phyloP scores from a whole-genome alignment of 805 yeast genomes.

The Ogataea paradorogensis region DNA sequence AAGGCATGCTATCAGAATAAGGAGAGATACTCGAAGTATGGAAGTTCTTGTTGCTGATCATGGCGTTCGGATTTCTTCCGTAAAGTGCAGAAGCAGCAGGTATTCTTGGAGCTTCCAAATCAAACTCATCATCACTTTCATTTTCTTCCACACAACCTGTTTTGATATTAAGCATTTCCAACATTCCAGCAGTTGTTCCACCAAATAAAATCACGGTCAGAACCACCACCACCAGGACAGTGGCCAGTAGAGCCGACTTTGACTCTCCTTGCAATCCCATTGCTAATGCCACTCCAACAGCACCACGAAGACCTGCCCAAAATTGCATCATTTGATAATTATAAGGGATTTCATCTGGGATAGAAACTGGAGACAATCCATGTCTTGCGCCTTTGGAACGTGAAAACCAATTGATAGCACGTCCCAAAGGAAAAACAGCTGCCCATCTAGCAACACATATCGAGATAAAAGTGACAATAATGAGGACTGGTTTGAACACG shows the following conservation, averaged over 20 bases:
- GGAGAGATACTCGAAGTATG: slow-evolving; percentile 19
- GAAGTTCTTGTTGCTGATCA: slow-evolving; percentile 19
- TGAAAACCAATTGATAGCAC: slow-evolving; percentile 75
- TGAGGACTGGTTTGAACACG: slow-evolving; percentile 89
- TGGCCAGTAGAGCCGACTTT: slow-evolving; percentile 83
- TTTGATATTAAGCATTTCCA: slow-evolving; percentile 88
- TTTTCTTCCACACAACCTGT: slow-evolving; percentile 85
- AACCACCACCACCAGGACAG: slow-evolving; percentile 94
- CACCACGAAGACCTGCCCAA: slow-evolving; percentile 99
- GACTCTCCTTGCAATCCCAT: slow-evolving; percentile 96
- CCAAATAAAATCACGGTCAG: slow-evolving; percentile 95
- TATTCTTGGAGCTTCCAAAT: slow-evolving; percentile 66
- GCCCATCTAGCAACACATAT: slow-evolving; percentile 96
- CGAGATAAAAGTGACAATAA: slow-evolving; percentile 83
- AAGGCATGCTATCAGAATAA: slow-evolving; percentile 23
- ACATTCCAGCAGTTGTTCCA: slow-evolving; percentile 98
- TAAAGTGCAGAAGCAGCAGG: slow-evolving; percentile 21
- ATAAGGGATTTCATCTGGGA: slow-evolving; percentile 88
- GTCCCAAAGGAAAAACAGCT: slow-evolving; percentile 92
- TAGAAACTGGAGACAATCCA: slow-evolving; percentile 36
- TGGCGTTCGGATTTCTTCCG: slow-evolving; percentile 10
- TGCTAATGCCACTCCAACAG: slow-evolving; percentile 98
- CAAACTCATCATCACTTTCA: slow-evolving; percentile 93
- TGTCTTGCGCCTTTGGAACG: slow-evolving; percentile 54
- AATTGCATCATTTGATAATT: slow-evolving; percentile 98